phyloP scores from a whole-genome alignment of 1,284 basidiomycete genomes.

The Sutorius eximius region DNA sequence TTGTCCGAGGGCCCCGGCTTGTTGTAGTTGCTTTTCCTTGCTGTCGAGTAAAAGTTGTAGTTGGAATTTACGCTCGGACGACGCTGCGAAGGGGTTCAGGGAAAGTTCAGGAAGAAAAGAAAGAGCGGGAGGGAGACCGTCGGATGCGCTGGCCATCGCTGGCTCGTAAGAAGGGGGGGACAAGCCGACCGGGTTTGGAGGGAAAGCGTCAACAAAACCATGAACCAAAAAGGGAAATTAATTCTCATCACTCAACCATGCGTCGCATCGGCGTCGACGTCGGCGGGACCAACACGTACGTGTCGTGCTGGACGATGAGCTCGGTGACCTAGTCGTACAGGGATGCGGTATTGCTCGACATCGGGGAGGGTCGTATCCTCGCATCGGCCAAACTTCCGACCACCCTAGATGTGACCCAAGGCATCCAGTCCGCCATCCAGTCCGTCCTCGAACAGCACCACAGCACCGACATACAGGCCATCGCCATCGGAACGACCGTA shows the following conservation, averaged over 20 bases:
- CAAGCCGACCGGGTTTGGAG: no score
- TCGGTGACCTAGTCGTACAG: conserved; percentile 15
- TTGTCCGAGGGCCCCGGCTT: conserved; percentile 87
- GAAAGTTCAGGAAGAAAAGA: conserved; percentile 28
- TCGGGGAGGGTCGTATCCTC: conserved; percentile 23
- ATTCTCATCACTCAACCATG: no score
- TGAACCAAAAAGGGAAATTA: no score
- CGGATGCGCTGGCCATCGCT: conserved; percentile 34
- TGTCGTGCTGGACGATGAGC: background rate
- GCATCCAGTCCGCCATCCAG: conserved; percentile 37
- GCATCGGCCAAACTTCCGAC: conserved; percentile 39
- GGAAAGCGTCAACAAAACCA: no score
- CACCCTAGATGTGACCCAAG: conserved; percentile 36
- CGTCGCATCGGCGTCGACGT: conserved; percentile 38
- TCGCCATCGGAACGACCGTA: conserved; percentile 41
- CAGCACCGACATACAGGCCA: conserved; percentile 30
- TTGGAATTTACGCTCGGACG: conserved; percentile 69
- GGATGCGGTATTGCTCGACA: conserved; percentile 37
- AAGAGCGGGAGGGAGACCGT: conserved; percentile 26
- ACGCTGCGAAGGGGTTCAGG: conserved; percentile 41
- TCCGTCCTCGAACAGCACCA: conserved; percentile 30
- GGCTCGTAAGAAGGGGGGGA: background rate
- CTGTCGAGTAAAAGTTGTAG: conserved; percentile 80
- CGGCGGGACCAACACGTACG: conserved; percentile 40
- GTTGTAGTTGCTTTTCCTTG: conserved; percentile 88